A percentile compares a stretch with the other conserved stretches of the same genome.
These are phyloP conservation scores for Salix exigua DNA, from an alignment of 345 rosid species.

Conservation along the genomic window DNA sequence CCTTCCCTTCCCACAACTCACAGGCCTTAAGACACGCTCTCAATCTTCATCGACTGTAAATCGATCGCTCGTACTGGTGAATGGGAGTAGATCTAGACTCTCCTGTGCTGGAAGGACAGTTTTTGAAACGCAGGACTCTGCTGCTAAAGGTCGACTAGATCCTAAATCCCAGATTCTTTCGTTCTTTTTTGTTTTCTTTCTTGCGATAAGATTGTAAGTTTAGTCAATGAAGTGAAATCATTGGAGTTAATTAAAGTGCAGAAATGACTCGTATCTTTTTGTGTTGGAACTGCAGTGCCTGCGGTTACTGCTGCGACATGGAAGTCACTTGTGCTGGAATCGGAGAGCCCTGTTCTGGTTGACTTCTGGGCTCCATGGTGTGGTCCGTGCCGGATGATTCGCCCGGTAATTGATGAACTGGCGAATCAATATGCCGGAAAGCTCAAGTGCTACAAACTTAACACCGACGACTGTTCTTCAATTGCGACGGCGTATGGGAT, in stretches of 20 bases:
- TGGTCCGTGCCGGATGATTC: constrained; percentile 54
- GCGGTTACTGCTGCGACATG: constrained; percentile 35
- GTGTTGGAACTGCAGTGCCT: constrained; percentile 23
- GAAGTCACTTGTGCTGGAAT: constrained; percentile 36
- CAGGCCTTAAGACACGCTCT: constrained; percentile 32
- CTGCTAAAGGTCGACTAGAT: constrained; percentile 31
- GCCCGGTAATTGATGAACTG: constrained; percentile 41
- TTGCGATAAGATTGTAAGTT: background rate
- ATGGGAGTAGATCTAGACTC: constrained; percentile 6
- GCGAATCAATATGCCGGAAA: constrained; percentile 45
- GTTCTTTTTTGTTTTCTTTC: background rate
- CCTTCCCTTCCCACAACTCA: constrained; percentile 22
- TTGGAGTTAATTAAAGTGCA: too few species aligned
- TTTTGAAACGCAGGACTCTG: constrained; percentile 44
- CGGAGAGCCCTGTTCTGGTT: constrained; percentile 37
- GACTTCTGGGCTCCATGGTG: constrained; percentile 65
- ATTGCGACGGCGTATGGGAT: constrained; percentile 41
- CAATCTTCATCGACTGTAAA: background rate
- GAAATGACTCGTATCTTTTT: background rate
- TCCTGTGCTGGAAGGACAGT: constrained; percentile 21
- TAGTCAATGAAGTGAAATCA: background rate
- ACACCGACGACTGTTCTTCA: constrained; percentile 44
- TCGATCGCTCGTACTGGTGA: constrained; percentile 10
- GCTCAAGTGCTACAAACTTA: constrained; percentile 44
- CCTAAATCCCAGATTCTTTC: background rate